Evolutionary conservation across 192 early-diverging fungal genomes (phyloP), one percentile per base, ranked within the genome.

Genomic region (Chytriomyces sp.): DNA sequence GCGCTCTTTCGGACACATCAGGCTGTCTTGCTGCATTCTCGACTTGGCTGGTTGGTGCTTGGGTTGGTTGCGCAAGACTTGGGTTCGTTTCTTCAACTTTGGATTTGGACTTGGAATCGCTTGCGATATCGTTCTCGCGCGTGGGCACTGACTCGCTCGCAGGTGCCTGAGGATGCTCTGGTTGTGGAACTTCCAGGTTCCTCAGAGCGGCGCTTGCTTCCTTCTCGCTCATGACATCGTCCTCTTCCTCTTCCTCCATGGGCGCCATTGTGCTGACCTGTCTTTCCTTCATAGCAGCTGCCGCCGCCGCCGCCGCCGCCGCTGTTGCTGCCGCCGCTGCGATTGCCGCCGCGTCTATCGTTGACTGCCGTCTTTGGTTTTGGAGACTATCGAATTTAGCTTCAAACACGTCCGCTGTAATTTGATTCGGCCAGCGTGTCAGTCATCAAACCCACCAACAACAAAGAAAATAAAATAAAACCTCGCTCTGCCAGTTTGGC

Each of bases 401-500:
- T 20, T 71, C 69, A 43, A 71, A 59, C 8, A 10, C 50, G 13
- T 48, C 69, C 2, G 69, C 69, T 71, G 23, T 20, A n/a, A n/a
- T 16, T 16, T 35, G 35, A 3, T 35, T 35, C 35, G 35, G 35
- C 35, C 1, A 68, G 3, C 8, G 7, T 11, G 2, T 71, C 6
- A 28, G 53, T 3, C 35, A 35, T 35, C 35, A 35, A 57, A 57
- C 53, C 16, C 50, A 18, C 50, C 53, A 57, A 57, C 53, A 57
- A 6, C 2, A 7, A 26, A 9, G 47, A 50, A 59, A 50, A 1
- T 1, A 59, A 68, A 64, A 13, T 3, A 16, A 45, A 3, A 71
- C 69, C 47, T 71, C 69, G 13, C 50, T 71, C 69, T 59, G 50
- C 28, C 7, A 71, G 48, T 35, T 71, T 71, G 23, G 69, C 47